phyloP scores from a whole-genome alignment of 768 basidiomycete genomes.

The Amanita rubescens region DNA sequence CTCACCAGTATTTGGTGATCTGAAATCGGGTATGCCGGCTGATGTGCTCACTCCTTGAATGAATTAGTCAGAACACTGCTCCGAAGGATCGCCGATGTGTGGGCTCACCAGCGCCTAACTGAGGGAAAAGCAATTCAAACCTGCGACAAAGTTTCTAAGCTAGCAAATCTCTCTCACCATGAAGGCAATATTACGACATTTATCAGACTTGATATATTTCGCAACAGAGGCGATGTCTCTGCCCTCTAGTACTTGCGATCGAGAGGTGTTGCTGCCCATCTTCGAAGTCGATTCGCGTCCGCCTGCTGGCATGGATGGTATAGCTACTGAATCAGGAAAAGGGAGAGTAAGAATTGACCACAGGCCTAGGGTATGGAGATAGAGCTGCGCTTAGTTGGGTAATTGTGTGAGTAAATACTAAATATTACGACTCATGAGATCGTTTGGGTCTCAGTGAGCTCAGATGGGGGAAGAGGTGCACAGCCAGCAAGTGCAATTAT shows the following conservation, averaged over 20 bases:
- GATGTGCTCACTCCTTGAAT: conserved; percentile 62
- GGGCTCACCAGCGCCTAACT: conserved; percentile 63
- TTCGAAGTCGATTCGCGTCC: neutral
- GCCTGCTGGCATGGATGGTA: neutral
- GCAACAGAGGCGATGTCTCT: conserved; percentile 41
- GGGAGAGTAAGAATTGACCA: too few species aligned
- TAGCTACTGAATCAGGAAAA: too few species aligned
- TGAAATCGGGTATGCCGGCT: conserved; percentile 86
- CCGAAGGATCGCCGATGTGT: neutral
- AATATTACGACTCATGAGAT: too few species aligned
- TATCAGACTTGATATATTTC: conserved; percentile 59
- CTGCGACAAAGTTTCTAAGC: neutral
- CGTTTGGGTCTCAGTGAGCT: too few species aligned
- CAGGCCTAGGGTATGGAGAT: too few species aligned
- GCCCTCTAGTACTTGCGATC: neutral
- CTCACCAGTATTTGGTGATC: conserved; percentile 75
- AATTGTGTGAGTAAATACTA: too few species aligned
- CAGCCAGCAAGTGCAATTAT: too few species aligned
- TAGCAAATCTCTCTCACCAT: conserved; percentile 44
- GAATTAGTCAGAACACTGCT: conserved; percentile 1
- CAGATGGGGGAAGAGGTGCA: too few species aligned
- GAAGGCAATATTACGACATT: conserved; percentile 62
- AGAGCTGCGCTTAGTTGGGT: too few species aligned
- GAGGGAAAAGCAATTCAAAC: conserved; percentile 1
- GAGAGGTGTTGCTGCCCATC: neutral